These are phyloP conservation scores for Pichia scutulata DNA, from an alignment of 805 yeast species.

Conservation along the genomic window DNA sequence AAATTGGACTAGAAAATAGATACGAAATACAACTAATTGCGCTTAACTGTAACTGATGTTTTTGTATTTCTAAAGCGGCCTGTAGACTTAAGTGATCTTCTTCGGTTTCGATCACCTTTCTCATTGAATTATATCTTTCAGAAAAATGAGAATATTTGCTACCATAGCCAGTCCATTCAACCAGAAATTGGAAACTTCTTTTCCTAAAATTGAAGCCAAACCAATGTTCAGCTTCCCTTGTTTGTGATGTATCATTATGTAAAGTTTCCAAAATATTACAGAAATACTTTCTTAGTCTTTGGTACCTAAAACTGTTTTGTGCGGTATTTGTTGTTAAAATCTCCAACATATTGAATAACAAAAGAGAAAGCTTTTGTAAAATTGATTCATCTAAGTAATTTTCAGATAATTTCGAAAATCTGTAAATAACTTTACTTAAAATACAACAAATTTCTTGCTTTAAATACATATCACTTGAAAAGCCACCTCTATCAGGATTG, in stretches of 20 bases:
- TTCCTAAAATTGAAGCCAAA: conserved; percentile 83
- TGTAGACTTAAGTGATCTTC: conserved; percentile 44
- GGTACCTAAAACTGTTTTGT: conserved; percentile 64
- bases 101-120: conserved; percentile 30
- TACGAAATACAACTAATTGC: conserved; percentile 81
- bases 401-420: conserved; percentile 43
- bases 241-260: conserved; percentile 45
- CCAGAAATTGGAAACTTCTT: conserved; percentile 71
- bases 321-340: conserved; percentile 45
- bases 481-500: conserved; percentile 27
- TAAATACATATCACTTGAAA: conserved; percentile 24
- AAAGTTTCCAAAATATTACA: conserved; percentile 74
- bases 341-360: conserved; percentile 53
- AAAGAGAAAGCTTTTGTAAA: conserved; percentile 51
- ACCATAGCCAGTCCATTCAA: conserved; percentile 95
- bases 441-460: conserved; percentile 77
- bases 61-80: conserved; percentile 77
- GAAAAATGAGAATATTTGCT: conserved; percentile 50
- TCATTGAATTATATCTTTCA: conserved; percentile 57
- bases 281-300: conserved; percentile 72
- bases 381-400: conserved; percentile 63
- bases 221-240: conserved; percentile 43
- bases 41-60: conserved; percentile 57
- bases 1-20: conserved; percentile 67
- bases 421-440: conserved; percentile 57